Evolutionary conservation across 306 rosid species (phyloP).

Genomic region (Ammopiptanthus mongolicus): DNA sequence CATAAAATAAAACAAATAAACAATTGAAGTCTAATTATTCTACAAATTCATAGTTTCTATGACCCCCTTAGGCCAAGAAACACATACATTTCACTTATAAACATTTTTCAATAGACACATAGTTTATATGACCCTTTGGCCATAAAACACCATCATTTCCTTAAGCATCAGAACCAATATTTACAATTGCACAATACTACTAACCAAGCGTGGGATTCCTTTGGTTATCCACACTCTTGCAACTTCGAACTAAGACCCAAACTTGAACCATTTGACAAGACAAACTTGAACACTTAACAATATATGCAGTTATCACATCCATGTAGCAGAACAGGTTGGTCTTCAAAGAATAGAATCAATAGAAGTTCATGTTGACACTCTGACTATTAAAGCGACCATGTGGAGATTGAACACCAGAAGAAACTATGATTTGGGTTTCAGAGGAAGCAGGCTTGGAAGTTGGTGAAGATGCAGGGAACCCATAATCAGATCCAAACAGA

Average conservation of each 20-base stretch:
- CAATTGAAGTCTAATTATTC: not conserved
- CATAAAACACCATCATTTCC: not conserved
- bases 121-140: slow-evolving; percentile 35
- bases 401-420: slow-evolving; percentile 58
- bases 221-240: slow-evolving; percentile 37
- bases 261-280: not conserved
- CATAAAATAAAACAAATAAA: not conserved
- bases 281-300: slow-evolving; percentile 5
- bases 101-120: not conserved
- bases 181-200: slow-evolving; percentile 33
- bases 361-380: slow-evolving; percentile 28
- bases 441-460: slow-evolving; percentile 34
- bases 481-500: slow-evolving; percentile 23
- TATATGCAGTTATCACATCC: not conserved
- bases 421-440: slow-evolving; percentile 24
- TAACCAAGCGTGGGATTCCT: slow-evolving; percentile 28
- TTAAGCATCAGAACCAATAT: slow-evolving; percentile 26
- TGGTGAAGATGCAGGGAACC: slow-evolving; percentile 30
- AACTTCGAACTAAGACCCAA: not conserved
- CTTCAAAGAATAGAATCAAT: not conserved
- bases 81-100: slow-evolving; percentile 3
- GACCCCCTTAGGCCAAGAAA: slow-evolving; percentile 24
- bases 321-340: not conserved
- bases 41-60: slow-evolving; percentile 3
- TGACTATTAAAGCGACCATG: slow-evolving; percentile 22